Conservation (phyloP, 148 eudicot species). For the Rhododendron simsii region DNA sequence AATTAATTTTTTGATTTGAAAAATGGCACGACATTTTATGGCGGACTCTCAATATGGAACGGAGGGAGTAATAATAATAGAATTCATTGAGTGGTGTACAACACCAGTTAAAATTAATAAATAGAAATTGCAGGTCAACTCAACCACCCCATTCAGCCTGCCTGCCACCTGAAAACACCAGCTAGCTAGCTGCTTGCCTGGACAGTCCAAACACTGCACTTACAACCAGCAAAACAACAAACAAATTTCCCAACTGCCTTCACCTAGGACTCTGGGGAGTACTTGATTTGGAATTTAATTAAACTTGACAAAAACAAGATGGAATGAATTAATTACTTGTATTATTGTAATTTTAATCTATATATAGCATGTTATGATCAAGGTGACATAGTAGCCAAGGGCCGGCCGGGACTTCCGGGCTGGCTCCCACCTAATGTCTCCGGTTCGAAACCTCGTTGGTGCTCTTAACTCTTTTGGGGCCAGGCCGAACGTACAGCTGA, state of each 20-base stretch:
- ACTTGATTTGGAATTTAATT: background rate
- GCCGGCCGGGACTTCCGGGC: no score
- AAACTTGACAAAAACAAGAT: background rate
- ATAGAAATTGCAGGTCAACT: background rate
- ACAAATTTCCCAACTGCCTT: background rate
- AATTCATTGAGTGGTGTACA: background rate
- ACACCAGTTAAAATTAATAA: background rate
- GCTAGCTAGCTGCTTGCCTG: background rate
- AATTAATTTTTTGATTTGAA: no score
- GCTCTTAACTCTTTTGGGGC: no score
- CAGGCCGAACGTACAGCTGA: no score
- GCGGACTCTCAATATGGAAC: no score
- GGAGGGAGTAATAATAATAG: background rate
- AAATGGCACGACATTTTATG: no score
- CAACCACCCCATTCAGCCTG: background rate
- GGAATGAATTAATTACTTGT: no score
- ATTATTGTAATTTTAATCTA: no score
- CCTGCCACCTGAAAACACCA: slow-evolving; percentile 4
- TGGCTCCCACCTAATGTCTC: no score
- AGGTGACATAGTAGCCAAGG: no score
- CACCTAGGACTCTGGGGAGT: background rate
- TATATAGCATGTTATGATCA: no score
- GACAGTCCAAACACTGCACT: background rate
- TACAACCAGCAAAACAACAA: background rate
- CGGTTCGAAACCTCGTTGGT: no score